Base-by-base conservation (phyloP, 371 early-diverging fungal species). In the Mucor piriformis region DNA sequence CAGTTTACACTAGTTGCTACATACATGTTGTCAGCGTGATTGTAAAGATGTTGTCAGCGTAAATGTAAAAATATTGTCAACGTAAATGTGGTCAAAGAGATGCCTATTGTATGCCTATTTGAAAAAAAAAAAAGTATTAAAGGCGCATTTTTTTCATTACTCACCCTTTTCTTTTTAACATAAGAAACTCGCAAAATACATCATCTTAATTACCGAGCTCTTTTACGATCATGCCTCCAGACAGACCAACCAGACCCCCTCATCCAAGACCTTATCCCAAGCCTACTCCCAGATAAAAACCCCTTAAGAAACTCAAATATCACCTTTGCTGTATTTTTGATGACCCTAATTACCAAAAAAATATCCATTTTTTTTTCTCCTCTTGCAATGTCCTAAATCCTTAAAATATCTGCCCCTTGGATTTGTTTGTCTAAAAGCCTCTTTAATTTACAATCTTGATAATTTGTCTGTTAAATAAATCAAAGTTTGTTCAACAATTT, bases 221-320 rank as follows among this genome's bases (percentile, higher is more conserved):
- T 37, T 15, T 37, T n/a, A 11, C 11, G 12, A 13, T 0, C n/a
- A 64, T 64, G 65, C 65, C 65, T 25, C 65, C 65, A 54, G 65
- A 64, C 32, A 60, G 65, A 54, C 65, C 65, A 25, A 54, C 50
- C n/a, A 59, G 49, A 12, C 60, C 65, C 33, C 43, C 65, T 25
- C 55, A 54, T 49, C 65, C 65, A 37, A 64, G 65, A 50, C 65
- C 65, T 13, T 64, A 64, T 27, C 65, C 65, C 44, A 50, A 54
- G 34, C 65, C 65, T 6, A 43, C 60, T 40, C 53, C 42, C 44
- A 50, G 61, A 16, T 55, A 55, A 42, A 37, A n/a, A 37, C 6
- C 4, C 29, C 29, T 29, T 8, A 29, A 8, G 6, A 29, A 8
- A 21, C 11, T 37, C 38, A 11, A 37, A 37, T 37, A 15, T 11